phyloP scores from a whole-genome alignment of 495 filamentous ascomycete genomes.

The Penicillium pulvis region DNA sequence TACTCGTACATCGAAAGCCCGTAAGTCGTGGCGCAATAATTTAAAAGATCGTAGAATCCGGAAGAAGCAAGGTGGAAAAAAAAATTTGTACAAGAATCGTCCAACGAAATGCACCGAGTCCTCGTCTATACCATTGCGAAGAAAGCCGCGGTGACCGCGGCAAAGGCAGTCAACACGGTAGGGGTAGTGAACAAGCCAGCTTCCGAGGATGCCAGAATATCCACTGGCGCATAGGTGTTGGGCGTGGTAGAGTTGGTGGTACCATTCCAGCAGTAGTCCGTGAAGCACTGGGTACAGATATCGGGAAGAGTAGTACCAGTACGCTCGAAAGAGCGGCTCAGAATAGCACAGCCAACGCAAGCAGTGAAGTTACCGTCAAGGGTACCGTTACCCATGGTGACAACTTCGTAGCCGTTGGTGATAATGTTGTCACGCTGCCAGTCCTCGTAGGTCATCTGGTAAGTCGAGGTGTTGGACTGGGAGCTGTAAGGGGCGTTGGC shows the following conservation, averaged over 20 bases:
- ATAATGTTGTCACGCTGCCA: slow-evolving; percentile 74
- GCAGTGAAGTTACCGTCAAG: slow-evolving; percentile 69
- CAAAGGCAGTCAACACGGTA: slow-evolving; percentile 22
- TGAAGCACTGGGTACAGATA: slow-evolving; percentile 74
- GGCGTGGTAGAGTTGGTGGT: slow-evolving; percentile 36
- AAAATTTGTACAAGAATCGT: neutral
- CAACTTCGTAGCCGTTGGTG: slow-evolving; percentile 78
- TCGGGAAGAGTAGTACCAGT: slow-evolving; percentile 64
- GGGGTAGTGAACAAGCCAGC: slow-evolving; percentile 23
- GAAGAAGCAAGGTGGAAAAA: neutral
- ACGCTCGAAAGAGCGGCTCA: slow-evolving; percentile 70
- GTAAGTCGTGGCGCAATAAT: slow-evolving; percentile 3
- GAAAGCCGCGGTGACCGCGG: slow-evolving; percentile 19
- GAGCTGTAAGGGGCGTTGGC: slow-evolving; percentile 81
- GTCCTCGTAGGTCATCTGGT: slow-evolving; percentile 60
- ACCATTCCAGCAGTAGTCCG: slow-evolving; percentile 74
- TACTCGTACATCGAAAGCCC: neutral
- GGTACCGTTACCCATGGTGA: slow-evolving; percentile 79
- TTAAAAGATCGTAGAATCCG: neutral
- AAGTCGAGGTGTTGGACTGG: slow-evolving; percentile 75
- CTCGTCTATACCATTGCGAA: slow-evolving; percentile 25
- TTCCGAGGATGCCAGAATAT: slow-evolving; percentile 21
- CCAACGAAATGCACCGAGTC: neutral
- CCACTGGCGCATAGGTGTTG: slow-evolving; percentile 29
- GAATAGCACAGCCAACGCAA: slow-evolving; percentile 87